phyloP scores from a whole-genome alignment of 2,329 filamentous ascomycete genomes.

The Colletotrichum cordylinicola region DNA sequence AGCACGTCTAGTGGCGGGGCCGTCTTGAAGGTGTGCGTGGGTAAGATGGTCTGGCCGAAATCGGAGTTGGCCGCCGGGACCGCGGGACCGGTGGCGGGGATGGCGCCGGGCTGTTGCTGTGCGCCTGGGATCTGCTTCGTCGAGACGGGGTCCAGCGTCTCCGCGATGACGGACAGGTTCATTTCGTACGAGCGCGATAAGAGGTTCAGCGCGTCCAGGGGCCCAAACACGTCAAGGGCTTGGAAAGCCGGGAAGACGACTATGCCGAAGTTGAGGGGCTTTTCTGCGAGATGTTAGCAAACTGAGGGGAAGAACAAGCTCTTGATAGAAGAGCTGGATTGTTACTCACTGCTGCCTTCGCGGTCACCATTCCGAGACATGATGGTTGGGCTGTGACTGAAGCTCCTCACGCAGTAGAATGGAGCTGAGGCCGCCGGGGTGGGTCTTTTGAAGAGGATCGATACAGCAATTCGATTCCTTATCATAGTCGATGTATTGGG shows the following conservation, averaged over 20 bases:
- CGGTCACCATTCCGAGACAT: not conserved
- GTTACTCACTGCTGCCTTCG: not conserved
- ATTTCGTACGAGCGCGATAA: constrained; percentile 19
- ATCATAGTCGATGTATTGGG: not conserved
- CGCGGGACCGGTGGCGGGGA: not conserved
- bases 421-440: not conserved
- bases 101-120: not conserved
- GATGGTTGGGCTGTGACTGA: not conserved
- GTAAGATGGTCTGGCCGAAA: constrained; percentile 23
- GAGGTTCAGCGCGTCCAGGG: constrained; percentile 38
- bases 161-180: constrained; percentile 24
- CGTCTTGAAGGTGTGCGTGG: constrained; percentile 45
- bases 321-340: too few relatives aligned
- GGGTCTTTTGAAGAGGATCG: not conserved
- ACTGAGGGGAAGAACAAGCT: too few relatives aligned
- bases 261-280: constrained; percentile 32
- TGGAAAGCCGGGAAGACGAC: constrained; percentile 41
- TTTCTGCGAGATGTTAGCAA: not conserved
- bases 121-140: not conserved
- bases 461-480: not conserved
- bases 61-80: not conserved
- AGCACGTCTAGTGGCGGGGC: constrained; percentile 58
- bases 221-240: constrained; percentile 42
- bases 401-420: not conserved
- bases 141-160: constrained; percentile 19